These are phyloP conservation scores for Candida cerambycidarum DNA, from an alignment of 805 yeast species.

Conservation along the genomic window DNA sequence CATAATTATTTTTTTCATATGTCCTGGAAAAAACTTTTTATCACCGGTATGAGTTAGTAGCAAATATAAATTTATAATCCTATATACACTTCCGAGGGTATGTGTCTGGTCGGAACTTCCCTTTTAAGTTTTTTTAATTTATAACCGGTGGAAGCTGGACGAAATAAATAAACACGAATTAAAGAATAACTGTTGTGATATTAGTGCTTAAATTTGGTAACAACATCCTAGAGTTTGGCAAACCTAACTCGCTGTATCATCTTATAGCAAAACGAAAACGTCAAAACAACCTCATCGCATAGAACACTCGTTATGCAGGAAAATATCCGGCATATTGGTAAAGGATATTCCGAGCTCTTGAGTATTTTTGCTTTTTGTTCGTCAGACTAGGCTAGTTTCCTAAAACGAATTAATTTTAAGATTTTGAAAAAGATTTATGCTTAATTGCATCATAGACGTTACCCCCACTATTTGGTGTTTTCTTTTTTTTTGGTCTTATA, in stretches of 20 bases:
- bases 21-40: not conserved
- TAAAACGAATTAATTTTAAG: conserved; percentile 5
- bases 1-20: not conserved
- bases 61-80: not conserved
- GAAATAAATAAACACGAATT: not conserved
- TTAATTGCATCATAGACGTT: conserved; percentile 11
- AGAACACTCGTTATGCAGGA: not conserved
- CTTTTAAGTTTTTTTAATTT: not conserved
- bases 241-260: not conserved
- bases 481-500: conserved; percentile 7
- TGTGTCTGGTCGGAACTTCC: conserved; percentile 4
- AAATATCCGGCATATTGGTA: not conserved
- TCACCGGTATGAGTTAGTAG: conserved; percentile 3
- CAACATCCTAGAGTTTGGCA: no score
- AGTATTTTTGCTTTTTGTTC: conserved; percentile 1
- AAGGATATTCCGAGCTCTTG: not conserved
- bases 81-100: not conserved
- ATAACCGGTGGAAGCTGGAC: not conserved
- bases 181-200: not conserved
- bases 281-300: conserved; percentile 1
- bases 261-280: not conserved
- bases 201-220: no score
- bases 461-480: conserved; percentile 7
- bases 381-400: conserved; percentile 1
- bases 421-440: conserved; percentile 2